These are phyloP conservation scores for Earliella scabrosa DNA, from an alignment of 1,284 basidiomycete genomes.

Conservation along the genomic window DNA sequence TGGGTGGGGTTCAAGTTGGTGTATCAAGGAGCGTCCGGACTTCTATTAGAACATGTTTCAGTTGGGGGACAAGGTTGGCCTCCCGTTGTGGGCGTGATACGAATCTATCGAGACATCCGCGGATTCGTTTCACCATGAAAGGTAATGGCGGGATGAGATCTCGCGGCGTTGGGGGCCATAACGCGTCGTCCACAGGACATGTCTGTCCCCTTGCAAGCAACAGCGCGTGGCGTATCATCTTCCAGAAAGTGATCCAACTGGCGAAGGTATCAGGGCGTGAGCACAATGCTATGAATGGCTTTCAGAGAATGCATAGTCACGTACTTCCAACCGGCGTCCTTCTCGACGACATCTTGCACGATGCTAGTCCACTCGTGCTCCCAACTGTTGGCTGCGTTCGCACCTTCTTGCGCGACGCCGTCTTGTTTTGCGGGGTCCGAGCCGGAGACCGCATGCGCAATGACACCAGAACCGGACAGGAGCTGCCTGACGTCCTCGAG, in stretches of 20 bases:
- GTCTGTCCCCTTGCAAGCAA: background rate
- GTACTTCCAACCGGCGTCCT: slow-evolving; percentile 40
- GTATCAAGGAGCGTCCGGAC: slow-evolving; percentile 2
- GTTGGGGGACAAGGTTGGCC: slow-evolving; percentile 8
- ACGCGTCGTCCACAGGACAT: background rate
- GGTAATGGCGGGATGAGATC: slow-evolving; percentile 25
- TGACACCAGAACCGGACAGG: slow-evolving; percentile 14
- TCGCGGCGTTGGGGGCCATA: slow-evolving; percentile 28
- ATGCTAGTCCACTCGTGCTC: slow-evolving; percentile 32
- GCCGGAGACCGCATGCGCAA: background rate
- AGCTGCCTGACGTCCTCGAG: slow-evolving; percentile 36
- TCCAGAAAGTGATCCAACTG: slow-evolving; percentile 38
- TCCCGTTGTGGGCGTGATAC: slow-evolving; percentile 23
- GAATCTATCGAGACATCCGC: slow-evolving; percentile 30
- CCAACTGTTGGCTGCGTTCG: slow-evolving; percentile 18
- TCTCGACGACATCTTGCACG: slow-evolving; percentile 38
- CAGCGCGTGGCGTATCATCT: slow-evolving; percentile 33
- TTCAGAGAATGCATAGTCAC: slow-evolving; percentile 6
- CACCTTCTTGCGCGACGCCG: background rate
- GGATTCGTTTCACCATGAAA: slow-evolving; percentile 23
- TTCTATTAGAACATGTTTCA: slow-evolving; percentile 13
- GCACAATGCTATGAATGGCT: background rate
- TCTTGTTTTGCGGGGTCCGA: background rate
- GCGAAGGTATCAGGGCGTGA: background rate
- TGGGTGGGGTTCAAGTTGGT: background rate